phyloP scores from a whole-genome alignment of 805 yeast species.

The Ogataea wickerhamii region DNA sequence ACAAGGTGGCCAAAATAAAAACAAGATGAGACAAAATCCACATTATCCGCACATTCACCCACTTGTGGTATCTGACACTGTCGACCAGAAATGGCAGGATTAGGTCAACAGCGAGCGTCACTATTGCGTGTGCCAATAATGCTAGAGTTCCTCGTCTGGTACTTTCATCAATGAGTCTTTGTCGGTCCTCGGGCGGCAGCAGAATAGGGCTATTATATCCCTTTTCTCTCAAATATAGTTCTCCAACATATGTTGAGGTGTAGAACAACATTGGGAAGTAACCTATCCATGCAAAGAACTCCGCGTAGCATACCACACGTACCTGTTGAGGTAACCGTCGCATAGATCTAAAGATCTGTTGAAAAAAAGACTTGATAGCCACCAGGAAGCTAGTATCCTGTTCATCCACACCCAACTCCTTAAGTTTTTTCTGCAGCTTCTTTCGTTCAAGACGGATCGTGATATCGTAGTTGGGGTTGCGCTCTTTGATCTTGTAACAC shows the following conservation, averaged over 20 bases:
- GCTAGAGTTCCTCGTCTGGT: conserved; percentile 53
- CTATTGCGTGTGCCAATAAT: conserved; percentile 45
- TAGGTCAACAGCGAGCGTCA: conserved; percentile 42
- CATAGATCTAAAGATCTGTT: conserved; percentile 36
- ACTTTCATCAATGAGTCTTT: conserved; percentile 39
- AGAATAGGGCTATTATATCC: conserved; percentile 37
- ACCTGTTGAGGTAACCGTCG: conserved; percentile 47
- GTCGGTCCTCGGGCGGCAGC: conserved; percentile 37
- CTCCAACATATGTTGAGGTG: conserved; percentile 64
- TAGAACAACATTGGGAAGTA: conserved; percentile 65
- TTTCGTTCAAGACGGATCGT: conserved; percentile 38
- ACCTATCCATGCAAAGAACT: conserved; percentile 66
- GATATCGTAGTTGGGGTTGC: conserved; percentile 43
- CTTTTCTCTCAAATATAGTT: conserved; percentile 43
- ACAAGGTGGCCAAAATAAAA: conserved; percentile 45
- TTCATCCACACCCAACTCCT: conserved; percentile 36
- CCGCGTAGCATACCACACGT: conserved; percentile 48
- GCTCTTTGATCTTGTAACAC: conserved; percentile 42
- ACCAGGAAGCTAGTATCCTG: conserved; percentile 15
- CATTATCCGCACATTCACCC: conserved; percentile 32
- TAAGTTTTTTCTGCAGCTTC: conserved; percentile 31
- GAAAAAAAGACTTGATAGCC: conserved; percentile 25
- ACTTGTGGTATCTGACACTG: conserved; percentile 5
- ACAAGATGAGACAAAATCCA: conserved; percentile 52
- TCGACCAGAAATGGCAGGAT: conserved; percentile 42